Evolutionary conservation across 129 eudicot species (phyloP), one percentile per base, ranked within the genome.

Genomic region (Arctium lappa): DNA sequence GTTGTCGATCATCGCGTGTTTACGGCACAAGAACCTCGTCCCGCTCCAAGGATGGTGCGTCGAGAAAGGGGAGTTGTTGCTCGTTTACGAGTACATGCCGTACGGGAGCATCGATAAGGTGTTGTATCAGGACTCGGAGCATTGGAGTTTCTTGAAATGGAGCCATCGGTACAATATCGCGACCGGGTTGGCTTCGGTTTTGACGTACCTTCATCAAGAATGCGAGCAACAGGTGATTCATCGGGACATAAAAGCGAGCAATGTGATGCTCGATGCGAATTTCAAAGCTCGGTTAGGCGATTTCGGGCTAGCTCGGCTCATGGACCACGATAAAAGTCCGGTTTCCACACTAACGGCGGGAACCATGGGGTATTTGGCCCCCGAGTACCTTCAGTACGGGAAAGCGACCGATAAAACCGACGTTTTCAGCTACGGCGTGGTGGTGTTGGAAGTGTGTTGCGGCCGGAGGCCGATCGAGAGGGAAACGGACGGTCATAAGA

Each of bases 141-240:
- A 78, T 27, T 88, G 81, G 56, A 81, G 84, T 27, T 72, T 90
- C 8, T 87, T 95, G 39, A 84, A 88, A 80, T 95, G 98, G 98
- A 56, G 70, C 29, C 80, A 87, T 60, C 83, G 98, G 30, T 88
- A 92, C 82, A 87, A 92, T 33, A 92, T 92, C 2, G 97, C 97
- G 1, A 77, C 90, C 5, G 98, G 94, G 31, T 85, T 95, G 31
- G 98, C 98, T 63, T 92, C 97, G 53, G 98, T 89, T 74, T 73
- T 95, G 80, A 80, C 94, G 0, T 95, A 92, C 36, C 81, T 95
- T 83, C 98, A 95, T 79, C 98, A 91, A 77, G 98, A 95, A 82
- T 95, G 98, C 69, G 97, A 95, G 80, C 97, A 91, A 75, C 97
- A 91, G 82, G 97, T 95, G 89, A 91, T 95, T 56, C 98, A 92